Percentiles rank a stretch among this genome's conserved stretches.
Evolutionary conservation across 2,329 filamentous ascomycete genomes (phyloP).

Genomic region (Monosporascus sp.): DNA sequence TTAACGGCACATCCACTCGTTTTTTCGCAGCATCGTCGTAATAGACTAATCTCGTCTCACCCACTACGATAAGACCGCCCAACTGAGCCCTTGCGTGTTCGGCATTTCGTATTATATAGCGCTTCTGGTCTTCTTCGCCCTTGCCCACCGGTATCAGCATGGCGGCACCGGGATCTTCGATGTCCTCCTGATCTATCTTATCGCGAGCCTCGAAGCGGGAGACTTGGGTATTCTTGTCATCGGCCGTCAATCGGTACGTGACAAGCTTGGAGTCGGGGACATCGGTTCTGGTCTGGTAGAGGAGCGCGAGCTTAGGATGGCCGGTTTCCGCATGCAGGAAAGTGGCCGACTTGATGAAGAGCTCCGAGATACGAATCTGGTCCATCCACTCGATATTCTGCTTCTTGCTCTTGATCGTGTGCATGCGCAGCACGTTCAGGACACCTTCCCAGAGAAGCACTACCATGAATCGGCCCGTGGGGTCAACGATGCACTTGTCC

Average conservation of each 20-base stretch:
- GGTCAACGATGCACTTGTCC: constrained; percentile 79
- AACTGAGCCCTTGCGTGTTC: constrained; percentile 49
- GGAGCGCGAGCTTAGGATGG: constrained; percentile 51
- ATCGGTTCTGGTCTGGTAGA: constrained; percentile 50
- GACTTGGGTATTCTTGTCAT: constrained; percentile 50
- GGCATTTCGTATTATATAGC: constrained; percentile 54
- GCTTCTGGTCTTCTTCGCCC: constrained; percentile 49
- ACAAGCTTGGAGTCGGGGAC: constrained; percentile 49
- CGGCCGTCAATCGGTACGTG: constrained; percentile 52
- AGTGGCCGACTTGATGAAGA: constrained; percentile 53
- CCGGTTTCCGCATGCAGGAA: constrained; percentile 55
- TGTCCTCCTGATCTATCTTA: constrained; percentile 49
- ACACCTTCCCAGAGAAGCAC: constrained; percentile 58
- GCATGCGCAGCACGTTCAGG: constrained; percentile 48
- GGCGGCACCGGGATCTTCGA: constrained; percentile 50
- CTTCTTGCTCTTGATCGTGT: constrained; percentile 37
- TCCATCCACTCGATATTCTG: constrained; percentile 44
- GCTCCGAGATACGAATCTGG: constrained; percentile 51
- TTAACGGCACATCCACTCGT: constrained; percentile 57
- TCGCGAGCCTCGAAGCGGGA: constrained; percentile 50
- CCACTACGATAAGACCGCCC: constrained; percentile 68
- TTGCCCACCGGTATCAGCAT: constrained; percentile 59
- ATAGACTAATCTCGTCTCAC: constrained; percentile 78
- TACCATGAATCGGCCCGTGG: constrained; percentile 57
- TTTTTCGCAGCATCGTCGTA: constrained; percentile 72